Conservation (phyloP, 495 filamentous ascomycete genomes). For the Talaromyces wortmannii region DNA sequence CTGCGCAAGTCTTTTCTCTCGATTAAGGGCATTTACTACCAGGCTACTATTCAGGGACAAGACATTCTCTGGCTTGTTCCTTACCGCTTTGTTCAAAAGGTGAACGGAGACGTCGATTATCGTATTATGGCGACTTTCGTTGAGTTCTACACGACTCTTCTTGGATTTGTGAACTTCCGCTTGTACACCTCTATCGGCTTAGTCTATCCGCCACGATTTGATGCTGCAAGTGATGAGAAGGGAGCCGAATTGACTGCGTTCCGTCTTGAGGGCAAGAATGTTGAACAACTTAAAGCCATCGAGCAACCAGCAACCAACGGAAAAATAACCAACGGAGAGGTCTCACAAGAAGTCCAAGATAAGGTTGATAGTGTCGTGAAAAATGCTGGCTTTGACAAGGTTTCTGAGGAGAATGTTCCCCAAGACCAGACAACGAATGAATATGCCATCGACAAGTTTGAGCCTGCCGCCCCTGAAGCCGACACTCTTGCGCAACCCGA, state of each 20-base stretch:
- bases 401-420: constrained; percentile 32
- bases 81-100: constrained; percentile 90
- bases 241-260: constrained; percentile 91
- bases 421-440: constrained; percentile 41
- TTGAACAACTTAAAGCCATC: constrained; percentile 48
- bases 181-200: constrained; percentile 86
- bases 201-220: constrained; percentile 92
- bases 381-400: constrained; percentile 32
- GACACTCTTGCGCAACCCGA: constrained; percentile 82
- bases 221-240: constrained; percentile 75
- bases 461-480: constrained; percentile 67
- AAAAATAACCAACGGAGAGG: constrained; percentile 32
- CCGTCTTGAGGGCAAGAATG: constrained; percentile 67
- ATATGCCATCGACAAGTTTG: constrained; percentile 83
- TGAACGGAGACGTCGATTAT: constrained; percentile 92
- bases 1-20: constrained; percentile 93
- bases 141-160: constrained; percentile 93
- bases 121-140: constrained; percentile 98
- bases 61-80: constrained; percentile 96
- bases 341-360: constrained; percentile 41
- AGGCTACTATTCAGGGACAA: constrained; percentile 96
- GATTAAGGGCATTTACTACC: constrained; percentile 99
- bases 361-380: constrained; percentile 49
- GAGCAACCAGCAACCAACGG: constrained; percentile 38
- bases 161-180: constrained; percentile 92